These are phyloP conservation scores for Ogataea nakhonphanomensis DNA, from an alignment of 805 yeast species.

Conservation along the genomic window DNA sequence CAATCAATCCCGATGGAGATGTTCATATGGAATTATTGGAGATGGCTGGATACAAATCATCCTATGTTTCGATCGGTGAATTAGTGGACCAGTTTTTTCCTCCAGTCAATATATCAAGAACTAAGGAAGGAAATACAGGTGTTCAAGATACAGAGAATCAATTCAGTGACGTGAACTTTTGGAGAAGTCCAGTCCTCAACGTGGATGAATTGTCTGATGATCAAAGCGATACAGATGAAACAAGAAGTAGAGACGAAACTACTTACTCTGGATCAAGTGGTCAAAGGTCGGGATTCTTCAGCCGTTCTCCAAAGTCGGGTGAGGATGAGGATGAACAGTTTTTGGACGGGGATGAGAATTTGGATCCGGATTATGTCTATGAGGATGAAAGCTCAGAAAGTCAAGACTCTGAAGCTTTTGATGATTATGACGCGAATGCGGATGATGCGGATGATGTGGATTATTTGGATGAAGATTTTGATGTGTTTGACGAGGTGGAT, in stretches of 20 bases:
- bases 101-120: constrained; percentile 46
- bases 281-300: constrained; percentile 21
- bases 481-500: constrained; percentile 31
- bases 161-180: constrained; percentile 83
- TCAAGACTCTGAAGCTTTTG: constrained; percentile 1
- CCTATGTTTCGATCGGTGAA: constrained; percentile 87
- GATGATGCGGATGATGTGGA: constrained; percentile 19
- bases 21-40: constrained; percentile 96
- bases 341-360: constrained; percentile 28
- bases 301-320: constrained; percentile 12
- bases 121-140: constrained; percentile 14
- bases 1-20: constrained; percentile 94
- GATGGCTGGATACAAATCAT: constrained; percentile 85
- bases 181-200: constrained; percentile 80
- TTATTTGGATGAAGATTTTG: constrained; percentile 23
- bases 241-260: neutral
- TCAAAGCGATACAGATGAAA: constrained; percentile 29
- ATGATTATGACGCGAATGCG: constrained; percentile 28
- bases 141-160: constrained; percentile 47
- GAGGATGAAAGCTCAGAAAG: constrained; percentile 26
- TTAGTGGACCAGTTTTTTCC: constrained; percentile 97
- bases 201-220: constrained; percentile 57
- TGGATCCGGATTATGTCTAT: constrained; percentile 33
- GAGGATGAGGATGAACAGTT: no score
- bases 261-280: constrained; percentile 13